Evolutionary conservation across 495 filamentous ascomycete genomes (phyloP).

Genomic region (Sporormia fimetaria): DNA sequence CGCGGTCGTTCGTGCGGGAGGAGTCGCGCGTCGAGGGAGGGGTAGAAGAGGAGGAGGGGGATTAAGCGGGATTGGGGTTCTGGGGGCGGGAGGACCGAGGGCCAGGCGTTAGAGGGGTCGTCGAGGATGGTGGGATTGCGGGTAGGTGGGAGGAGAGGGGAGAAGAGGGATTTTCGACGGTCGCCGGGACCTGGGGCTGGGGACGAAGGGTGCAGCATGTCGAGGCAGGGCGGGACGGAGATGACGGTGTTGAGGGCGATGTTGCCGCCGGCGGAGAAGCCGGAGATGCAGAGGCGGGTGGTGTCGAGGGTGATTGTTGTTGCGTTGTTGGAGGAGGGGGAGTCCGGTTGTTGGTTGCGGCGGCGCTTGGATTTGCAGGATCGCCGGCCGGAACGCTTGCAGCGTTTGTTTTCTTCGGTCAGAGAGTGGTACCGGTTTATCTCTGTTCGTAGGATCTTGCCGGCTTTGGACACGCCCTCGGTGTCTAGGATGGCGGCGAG

Average conservation of each 20-base stretch:
- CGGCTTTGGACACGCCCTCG: constrained; percentile 13
- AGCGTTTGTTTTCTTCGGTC: constrained; percentile 6
- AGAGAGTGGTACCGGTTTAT: constrained; percentile 29
- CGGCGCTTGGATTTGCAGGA: too few relatives aligned
- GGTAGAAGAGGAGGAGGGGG: constrained; percentile 26
- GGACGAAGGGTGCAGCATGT: constrained; percentile 13
- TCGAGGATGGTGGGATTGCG: constrained; percentile 6
- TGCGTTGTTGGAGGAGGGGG: neutral
- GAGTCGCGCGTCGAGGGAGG: constrained; percentile 23
- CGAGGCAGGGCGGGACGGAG: constrained; percentile 12
- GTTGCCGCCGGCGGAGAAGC: constrained; percentile 31
- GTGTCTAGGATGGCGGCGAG: constrained; percentile 24
- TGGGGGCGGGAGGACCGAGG: constrained; percentile 9
- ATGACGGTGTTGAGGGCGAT: constrained; percentile 31
- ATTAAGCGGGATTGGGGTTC: constrained; percentile 13
- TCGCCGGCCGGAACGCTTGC: neutral
- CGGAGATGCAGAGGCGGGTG: constrained; percentile 28
- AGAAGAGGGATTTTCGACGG: constrained; percentile 9
- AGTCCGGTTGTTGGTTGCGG: neutral
- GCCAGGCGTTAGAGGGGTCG: constrained; percentile 17
- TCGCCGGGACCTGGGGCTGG: constrained; percentile 2
- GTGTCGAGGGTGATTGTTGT: constrained; percentile 25
- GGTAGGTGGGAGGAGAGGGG: constrained; percentile 20
- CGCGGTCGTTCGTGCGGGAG: constrained; percentile 19
- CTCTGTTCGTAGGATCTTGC: constrained; percentile 13